A percentile compares a stretch with the other conserved stretches of the same genome.
Evolutionary conservation across 768 basidiomycete species (phyloP).

Genomic region (Infundibulicybe gibba): DNA sequence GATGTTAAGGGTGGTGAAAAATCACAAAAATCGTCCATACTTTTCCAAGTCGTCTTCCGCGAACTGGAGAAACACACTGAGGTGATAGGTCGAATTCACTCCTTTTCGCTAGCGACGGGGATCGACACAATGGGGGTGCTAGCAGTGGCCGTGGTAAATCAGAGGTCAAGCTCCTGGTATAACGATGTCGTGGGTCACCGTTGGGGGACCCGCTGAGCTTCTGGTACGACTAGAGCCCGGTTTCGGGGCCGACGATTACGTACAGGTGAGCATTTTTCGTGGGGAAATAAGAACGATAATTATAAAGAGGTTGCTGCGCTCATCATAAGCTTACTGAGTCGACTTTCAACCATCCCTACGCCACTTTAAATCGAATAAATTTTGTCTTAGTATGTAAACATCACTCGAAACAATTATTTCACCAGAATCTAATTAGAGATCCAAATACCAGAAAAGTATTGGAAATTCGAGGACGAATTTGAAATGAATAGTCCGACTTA

Average conservation of each 20-base stretch:
- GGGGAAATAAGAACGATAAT: background rate
- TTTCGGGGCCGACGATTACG: conserved; percentile 58
- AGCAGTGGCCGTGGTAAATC: conserved; percentile 48
- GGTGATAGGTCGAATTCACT: background rate
- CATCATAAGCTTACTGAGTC: too few species aligned
- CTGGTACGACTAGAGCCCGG: conserved; percentile 25
- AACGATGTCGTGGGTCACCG: conserved; percentile 32
- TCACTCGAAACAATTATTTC: too few species aligned
- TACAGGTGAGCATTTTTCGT: conserved; percentile 68
- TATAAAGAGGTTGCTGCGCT: too few species aligned
- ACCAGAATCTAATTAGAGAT: too few species aligned
- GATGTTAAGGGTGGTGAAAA: background rate
- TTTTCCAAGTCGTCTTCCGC: conserved; percentile 54
- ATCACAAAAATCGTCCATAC: conserved; percentile 32
- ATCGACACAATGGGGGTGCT: conserved; percentile 27
- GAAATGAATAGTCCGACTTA: too few species aligned
- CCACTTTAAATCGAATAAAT: too few species aligned
- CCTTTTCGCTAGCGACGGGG: background rate
- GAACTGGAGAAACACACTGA: conserved; percentile 51
- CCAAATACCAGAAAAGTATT: too few species aligned
- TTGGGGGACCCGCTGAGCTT: conserved; percentile 3
- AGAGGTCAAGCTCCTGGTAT: conserved; percentile 36
- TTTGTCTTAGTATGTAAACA: too few species aligned
- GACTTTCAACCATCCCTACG: too few species aligned
- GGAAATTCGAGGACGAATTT: too few species aligned